Conservation (phyloP, 2,329 filamentous ascomycete genomes). For the Chaetoscypha palmicola region DNA sequence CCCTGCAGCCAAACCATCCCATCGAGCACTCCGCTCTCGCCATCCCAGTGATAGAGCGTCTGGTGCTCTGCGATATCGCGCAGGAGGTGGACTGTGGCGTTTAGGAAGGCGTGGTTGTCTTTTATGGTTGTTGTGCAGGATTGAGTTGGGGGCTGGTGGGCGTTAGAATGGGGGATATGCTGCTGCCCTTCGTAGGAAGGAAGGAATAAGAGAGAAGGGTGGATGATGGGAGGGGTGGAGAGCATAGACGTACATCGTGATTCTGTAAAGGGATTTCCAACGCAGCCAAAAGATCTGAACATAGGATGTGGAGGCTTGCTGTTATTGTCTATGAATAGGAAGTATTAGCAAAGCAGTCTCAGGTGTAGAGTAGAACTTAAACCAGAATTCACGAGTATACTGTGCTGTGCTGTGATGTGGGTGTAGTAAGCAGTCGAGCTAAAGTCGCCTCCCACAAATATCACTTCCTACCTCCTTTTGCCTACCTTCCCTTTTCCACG, state of each 20-base stretch:
- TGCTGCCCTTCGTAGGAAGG: background rate
- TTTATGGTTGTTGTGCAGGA: slow-evolving; percentile 13
- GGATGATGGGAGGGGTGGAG: background rate
- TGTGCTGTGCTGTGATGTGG: no score
- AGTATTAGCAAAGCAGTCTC: background rate
- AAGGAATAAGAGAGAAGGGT: background rate
- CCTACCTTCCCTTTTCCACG: background rate
- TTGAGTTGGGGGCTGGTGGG: background rate
- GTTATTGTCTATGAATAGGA: slow-evolving; percentile 4
- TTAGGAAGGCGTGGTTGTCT: slow-evolving; percentile 26
- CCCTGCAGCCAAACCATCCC: slow-evolving; percentile 26
- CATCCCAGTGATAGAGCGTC: slow-evolving; percentile 18
- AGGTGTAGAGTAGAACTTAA: background rate
- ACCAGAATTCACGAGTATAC: no score
- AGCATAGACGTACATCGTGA: background rate
- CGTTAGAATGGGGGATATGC: background rate
- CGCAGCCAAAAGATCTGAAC: slow-evolving; percentile 18
- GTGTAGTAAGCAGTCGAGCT: background rate
- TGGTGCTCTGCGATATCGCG: slow-evolving; percentile 26
- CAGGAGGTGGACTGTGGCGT: slow-evolving; percentile 24
- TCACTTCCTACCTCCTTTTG: background rate
- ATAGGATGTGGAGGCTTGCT: slow-evolving; percentile 20
- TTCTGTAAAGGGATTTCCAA: slow-evolving; percentile 19
- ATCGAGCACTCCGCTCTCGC: slow-evolving; percentile 20
- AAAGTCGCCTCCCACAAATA: background rate